A percentile compares a stretch with the other conserved stretches of the same genome.
Conservation (phyloP, 345 rosid species). For the Dipteronia sinensis region DNA sequence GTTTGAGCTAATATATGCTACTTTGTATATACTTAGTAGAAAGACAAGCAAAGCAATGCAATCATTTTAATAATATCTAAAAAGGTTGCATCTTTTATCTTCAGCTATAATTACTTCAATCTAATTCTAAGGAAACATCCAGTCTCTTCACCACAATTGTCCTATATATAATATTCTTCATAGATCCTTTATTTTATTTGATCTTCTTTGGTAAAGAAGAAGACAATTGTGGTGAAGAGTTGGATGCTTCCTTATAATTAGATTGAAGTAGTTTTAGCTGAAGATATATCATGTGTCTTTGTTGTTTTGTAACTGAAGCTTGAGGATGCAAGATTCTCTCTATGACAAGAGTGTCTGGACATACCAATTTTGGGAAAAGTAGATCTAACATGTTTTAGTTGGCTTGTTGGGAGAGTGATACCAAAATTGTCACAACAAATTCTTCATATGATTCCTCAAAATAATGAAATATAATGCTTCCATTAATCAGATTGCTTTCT, state of each 20-base stretch:
- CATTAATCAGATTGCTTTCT: neutral
- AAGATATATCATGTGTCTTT: too few species aligned
- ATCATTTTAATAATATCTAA: neutral
- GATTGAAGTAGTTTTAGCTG: too few species aligned
- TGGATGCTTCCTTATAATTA: too few species aligned
- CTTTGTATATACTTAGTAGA: neutral
- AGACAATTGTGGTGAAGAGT: too few species aligned
- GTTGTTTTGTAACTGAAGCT: too few species aligned
- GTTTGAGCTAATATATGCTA: neutral
- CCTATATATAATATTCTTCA: too few species aligned
- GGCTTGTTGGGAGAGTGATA: neutral
- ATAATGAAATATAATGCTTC: neutral
- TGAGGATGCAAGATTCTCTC: too few species aligned
- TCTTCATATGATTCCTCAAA: constrained; percentile 10
- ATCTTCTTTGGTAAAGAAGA: too few species aligned
- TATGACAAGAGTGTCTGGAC: neutral
- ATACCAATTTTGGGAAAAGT: neutral
- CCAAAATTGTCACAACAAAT: constrained; percentile 7
- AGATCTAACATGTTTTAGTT: neutral
- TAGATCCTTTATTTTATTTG: too few species aligned
- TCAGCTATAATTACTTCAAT: too few species aligned
- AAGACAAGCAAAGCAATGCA: neutral
- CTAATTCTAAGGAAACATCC: too few species aligned
- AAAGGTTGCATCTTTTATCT: neutral
- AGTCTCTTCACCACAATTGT: too few species aligned